A percentile compares a stretch with the other conserved stretches of the same genome.
Evolutionary conservation across 352 stramenopile genomes (phyloP).

Genomic region (Pythium dissotocum): DNA sequence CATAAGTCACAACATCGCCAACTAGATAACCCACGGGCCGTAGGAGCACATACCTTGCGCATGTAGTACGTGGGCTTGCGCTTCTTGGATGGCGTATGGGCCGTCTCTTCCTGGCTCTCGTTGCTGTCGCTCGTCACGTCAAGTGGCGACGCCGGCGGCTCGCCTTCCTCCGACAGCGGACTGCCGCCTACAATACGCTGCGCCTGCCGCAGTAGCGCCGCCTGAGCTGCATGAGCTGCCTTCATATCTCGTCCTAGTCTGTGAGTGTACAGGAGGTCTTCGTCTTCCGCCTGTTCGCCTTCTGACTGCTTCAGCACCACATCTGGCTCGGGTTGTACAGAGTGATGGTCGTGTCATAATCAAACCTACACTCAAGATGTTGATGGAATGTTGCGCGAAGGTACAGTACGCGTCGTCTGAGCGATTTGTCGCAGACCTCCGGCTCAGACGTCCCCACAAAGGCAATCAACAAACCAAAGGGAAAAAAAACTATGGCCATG

Average conservation of each 20-base stretch:
- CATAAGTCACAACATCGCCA: not conserved
- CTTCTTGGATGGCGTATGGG: conserved; percentile 6
- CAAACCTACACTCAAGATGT: not conserved
- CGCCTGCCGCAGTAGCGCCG: not conserved
- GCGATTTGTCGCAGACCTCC: too few species aligned
- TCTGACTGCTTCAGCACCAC: too few species aligned
- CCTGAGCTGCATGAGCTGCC: not conserved
- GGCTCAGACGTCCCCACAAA: not conserved
- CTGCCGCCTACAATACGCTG: not conserved
- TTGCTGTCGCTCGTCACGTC: conserved; percentile 12
- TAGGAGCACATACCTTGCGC: conserved; percentile 11
- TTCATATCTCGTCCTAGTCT: too few species aligned
- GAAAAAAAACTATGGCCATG: not conserved
- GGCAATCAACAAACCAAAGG: too few species aligned
- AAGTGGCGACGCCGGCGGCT: not conserved
- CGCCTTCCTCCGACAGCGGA: not conserved
- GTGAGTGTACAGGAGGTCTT: too few species aligned
- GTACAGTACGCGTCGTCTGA: not conserved
- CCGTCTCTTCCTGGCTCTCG: not conserved
- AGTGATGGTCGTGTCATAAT: not conserved
- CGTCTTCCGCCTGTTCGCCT: too few species aligned
- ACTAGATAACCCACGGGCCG: too few species aligned
- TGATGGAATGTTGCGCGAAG: not conserved
- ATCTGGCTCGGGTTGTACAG: not conserved
- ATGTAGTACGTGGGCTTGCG: conserved; percentile 21